Percentiles rank a stretch among this genome's conserved stretches.
phyloP scores from a whole-genome alignment of 371 early-diverging fungal genomes.

The Mortierella sp. region DNA sequence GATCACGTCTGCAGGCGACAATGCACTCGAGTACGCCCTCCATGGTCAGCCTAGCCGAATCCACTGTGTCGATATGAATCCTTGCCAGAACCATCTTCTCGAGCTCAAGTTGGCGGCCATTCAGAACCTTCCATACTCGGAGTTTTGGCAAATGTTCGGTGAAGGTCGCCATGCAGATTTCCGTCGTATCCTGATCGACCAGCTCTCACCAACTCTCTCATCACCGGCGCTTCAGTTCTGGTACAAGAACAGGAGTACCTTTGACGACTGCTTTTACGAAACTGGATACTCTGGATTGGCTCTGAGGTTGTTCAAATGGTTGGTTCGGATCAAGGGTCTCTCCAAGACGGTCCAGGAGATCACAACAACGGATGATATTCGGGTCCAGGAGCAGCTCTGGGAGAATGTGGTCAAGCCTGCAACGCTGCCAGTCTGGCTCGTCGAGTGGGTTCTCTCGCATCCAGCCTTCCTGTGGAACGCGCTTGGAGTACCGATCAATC shows the following conservation, averaged over 20 bases:
- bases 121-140: conserved; percentile 64
- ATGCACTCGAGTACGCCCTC: conserved; percentile 84
- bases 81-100: conserved; percentile 88
- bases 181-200: conserved; percentile 67
- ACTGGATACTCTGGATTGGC: conserved; percentile 89
- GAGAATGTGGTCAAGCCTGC: conserved; percentile 68
- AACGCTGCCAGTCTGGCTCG: conserved; percentile 70
- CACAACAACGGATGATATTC: conserved; percentile 64
- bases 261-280: conserved; percentile 78
- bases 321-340: conserved; percentile 70
- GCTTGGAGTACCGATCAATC: conserved; percentile 88
- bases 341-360: conserved; percentile 66
- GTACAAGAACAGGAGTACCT: conserved; percentile 69
- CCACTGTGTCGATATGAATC: conserved; percentile 90
- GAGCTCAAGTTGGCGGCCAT: conserved; percentile 86
- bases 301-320: conserved; percentile 73
- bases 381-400: conserved; percentile 76
- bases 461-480: conserved; percentile 90
- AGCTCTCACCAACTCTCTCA: conserved; percentile 78
- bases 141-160: conserved; percentile 88
- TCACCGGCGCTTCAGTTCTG: conserved; percentile 84
- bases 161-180: conserved; percentile 76
- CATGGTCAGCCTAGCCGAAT: conserved; percentile 75
- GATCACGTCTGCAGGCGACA: conserved; percentile 90
- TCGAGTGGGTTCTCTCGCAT: conserved; percentile 74